These are phyloP conservation scores for Penicillium salamii DNA, from an alignment of 495 filamentous ascomycete species.

Conservation along the genomic window DNA sequence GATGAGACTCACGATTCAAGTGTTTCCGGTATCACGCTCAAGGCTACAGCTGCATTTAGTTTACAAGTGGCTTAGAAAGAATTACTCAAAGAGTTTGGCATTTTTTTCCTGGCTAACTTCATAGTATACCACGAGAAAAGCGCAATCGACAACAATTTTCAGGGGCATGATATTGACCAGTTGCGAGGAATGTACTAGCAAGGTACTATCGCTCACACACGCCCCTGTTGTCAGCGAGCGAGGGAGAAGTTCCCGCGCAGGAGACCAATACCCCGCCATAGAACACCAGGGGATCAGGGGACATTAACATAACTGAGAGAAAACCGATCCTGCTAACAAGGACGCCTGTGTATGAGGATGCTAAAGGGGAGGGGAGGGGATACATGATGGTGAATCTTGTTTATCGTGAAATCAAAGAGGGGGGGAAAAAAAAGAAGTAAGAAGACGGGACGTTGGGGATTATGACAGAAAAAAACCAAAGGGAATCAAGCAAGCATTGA, in stretches of 20 bases:
- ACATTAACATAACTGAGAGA: conserved; percentile 31
- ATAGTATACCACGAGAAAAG: conserved; percentile 16
- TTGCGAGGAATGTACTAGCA: conserved; percentile 2
- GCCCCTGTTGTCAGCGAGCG: conserved; percentile 13
- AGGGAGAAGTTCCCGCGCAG: conserved; percentile 9
- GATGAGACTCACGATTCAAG: too few relatives aligned
- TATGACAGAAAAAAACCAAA: conserved; percentile 16
- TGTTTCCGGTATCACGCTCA: too few relatives aligned
- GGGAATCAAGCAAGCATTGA: conserved; percentile 12
- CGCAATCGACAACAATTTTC: conserved; percentile 14
- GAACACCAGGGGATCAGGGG: conserved; percentile 12
- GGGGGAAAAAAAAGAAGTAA: conserved; percentile 19
- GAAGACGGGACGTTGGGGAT: conserved; percentile 18
- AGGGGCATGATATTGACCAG: conserved; percentile 8
- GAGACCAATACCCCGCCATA: conserved; percentile 9
- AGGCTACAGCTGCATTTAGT: too few relatives aligned
- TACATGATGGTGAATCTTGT: conserved; percentile 62
- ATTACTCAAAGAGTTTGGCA: conserved; percentile 9
- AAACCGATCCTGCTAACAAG: conserved; percentile 37
- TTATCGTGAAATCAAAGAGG: conserved; percentile 43
- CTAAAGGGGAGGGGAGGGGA: conserved; percentile 34
- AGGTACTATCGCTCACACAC: conserved; percentile 7
- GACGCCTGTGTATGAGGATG: conserved; percentile 50
- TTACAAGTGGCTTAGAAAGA: too few relatives aligned
- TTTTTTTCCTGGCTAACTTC: conserved; percentile 25